phyloP scores from a whole-genome alignment of 2,329 filamentous ascomycete genomes.

The Paraphaeosphaeria sporulosa region DNA sequence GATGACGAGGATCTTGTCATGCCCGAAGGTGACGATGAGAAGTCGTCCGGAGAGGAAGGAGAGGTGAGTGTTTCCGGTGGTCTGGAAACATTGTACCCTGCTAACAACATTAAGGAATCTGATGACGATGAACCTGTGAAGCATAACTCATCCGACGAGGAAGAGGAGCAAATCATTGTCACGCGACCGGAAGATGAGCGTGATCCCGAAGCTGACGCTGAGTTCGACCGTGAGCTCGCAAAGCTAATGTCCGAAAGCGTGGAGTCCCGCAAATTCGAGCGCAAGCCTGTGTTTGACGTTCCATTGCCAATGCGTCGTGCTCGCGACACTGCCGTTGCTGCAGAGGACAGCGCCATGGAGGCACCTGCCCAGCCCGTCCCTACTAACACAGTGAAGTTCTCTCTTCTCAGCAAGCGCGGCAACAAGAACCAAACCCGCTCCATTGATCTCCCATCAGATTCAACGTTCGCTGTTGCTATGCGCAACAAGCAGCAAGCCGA shows the following conservation, averaged over 20 bases:
- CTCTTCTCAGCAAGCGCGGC: constrained; percentile 91
- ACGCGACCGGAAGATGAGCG: constrained; percentile 88
- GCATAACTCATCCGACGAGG: constrained; percentile 71
- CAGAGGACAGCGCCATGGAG: constrained; percentile 51
- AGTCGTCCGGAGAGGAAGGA: constrained; percentile 59
- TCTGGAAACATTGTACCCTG: background rate
- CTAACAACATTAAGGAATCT: constrained; percentile 44
- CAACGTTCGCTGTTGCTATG: constrained; percentile 94
- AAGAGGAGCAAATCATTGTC: constrained; percentile 89
- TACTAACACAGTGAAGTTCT: constrained; percentile 87
- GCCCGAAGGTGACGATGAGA: constrained; percentile 63
- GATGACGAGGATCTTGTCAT: constrained; percentile 53
- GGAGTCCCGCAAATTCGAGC: constrained; percentile 94
- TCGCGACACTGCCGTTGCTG: constrained; percentile 63
- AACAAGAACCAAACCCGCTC: constrained; percentile 96
- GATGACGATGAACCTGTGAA: constrained; percentile 54
- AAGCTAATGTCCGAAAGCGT: constrained; percentile 98
- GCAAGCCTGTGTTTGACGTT: constrained; percentile 94
- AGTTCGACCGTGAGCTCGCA: constrained; percentile 96
- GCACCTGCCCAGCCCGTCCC: constrained; percentile 44
- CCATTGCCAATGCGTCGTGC: constrained; percentile 85
- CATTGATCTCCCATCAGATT: constrained; percentile 88
- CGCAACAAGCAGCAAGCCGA: constrained; percentile 94
- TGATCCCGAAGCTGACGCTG: constrained; percentile 92
- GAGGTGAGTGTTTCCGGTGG: constrained; percentile 51